Percentiles rank a stretch among this genome's conserved stretches.
Evolutionary conservation across 305 asterid species (phyloP).

Genomic region (Fraxinus latifolia): DNA sequence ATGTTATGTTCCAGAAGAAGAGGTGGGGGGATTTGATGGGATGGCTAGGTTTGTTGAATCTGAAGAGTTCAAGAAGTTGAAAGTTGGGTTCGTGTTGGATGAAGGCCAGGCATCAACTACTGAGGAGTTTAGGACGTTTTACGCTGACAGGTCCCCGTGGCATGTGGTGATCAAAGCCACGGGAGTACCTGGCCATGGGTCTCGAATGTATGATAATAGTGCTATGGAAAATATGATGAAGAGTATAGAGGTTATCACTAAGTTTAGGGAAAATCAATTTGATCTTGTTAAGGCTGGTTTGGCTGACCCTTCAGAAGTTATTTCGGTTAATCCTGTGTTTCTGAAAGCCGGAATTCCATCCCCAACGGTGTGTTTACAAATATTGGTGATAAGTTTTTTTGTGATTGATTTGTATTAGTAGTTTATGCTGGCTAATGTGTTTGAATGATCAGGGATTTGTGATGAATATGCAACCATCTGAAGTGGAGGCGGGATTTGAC

Average conservation of each 20-base stretch:
- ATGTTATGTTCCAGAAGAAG: constrained; percentile 82
- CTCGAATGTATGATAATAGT: constrained; percentile 65
- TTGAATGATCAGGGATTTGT: constrained; percentile 56
- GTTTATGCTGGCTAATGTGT: constrained; percentile 13
- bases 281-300: constrained; percentile 71
- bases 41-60: constrained; percentile 65
- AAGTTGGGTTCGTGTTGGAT: constrained; percentile 78
- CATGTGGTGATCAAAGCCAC: constrained; percentile 65
- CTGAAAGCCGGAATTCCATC: constrained; percentile 79
- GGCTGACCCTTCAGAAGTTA: constrained; percentile 72
- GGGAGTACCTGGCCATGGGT: constrained; percentile 84
- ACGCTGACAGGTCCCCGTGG: constrained; percentile 86
- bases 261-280: constrained; percentile 71
- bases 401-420: constrained; percentile 11
- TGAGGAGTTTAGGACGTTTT: constrained; percentile 82
- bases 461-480: constrained; percentile 96
- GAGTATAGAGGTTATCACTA: constrained; percentile 71
- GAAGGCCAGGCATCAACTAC: constrained; percentile 83
- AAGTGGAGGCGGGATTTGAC: constrained; percentile 90
- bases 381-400: constrained; percentile 12
- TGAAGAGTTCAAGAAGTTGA: constrained; percentile 49
- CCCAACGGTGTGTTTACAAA: constrained; percentile 42
- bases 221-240: constrained; percentile 89
- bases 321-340: constrained; percentile 75
- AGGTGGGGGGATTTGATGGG: constrained; percentile 83